Conservation (phyloP, 108 stramenopile genomes). For the Fistulifera solaris region DNA sequence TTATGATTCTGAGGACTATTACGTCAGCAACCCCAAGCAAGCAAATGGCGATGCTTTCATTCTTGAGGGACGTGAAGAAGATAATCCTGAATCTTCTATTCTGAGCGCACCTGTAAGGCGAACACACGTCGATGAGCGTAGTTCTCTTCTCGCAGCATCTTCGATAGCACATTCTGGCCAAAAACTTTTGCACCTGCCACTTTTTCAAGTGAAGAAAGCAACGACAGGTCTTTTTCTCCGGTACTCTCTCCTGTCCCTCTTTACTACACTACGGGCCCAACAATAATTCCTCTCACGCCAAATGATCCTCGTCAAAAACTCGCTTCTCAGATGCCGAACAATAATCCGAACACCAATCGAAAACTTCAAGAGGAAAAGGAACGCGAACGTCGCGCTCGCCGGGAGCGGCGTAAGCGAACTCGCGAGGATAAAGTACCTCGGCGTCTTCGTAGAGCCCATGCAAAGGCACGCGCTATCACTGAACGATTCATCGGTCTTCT, state of each 20-base stretch:
- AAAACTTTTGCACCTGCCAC: neutral
- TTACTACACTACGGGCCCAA: too few relatives aligned
- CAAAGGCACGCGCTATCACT: conserved; percentile 47
- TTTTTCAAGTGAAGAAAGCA: too few relatives aligned
- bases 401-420: conserved; percentile 12
- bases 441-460: conserved; percentile 58
- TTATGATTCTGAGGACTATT: too few relatives aligned
- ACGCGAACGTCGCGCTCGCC: conserved; percentile 15
- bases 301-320: too few relatives aligned
- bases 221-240: too few relatives aligned
- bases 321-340: too few relatives aligned
- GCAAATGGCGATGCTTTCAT: neutral
- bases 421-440: conserved; percentile 36
- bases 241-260: too few relatives aligned
- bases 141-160: neutral
- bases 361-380: conserved; percentile 1
- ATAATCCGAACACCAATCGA: neutral
- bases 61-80: neutral
- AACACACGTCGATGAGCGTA: neutral
- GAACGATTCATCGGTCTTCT: conserved; percentile 58
- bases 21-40: neutral
- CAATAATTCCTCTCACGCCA: too few relatives aligned
- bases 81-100: neutral
- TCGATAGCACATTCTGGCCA: neutral
- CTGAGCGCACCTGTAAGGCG: neutral